phyloP scores from a whole-genome alignment of 1,284 basidiomycete genomes.

The Ganoderma meredithae region DNA sequence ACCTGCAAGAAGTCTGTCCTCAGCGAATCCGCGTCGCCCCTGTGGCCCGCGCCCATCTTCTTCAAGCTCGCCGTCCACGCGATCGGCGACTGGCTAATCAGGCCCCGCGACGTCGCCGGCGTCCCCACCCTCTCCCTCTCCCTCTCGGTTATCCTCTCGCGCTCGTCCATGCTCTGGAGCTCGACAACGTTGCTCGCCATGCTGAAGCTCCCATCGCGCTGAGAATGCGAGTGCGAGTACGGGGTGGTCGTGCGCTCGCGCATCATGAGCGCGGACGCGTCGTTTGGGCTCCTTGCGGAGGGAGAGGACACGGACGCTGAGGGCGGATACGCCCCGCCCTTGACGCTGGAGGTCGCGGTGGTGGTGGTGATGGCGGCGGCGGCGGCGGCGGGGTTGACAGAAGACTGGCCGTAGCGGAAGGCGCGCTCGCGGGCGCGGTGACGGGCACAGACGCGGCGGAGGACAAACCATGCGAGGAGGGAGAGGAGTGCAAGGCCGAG shows the following conservation, averaged over 20 bases:
- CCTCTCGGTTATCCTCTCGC: neutral
- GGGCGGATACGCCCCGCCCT: neutral
- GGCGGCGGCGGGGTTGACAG: slow-evolving; percentile 29
- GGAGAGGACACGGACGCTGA: slow-evolving; percentile 4
- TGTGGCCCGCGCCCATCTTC: slow-evolving; percentile 19
- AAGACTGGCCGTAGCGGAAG: slow-evolving; percentile 36
- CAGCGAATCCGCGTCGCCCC: slow-evolving; percentile 38
- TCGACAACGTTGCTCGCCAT: slow-evolving; percentile 5
- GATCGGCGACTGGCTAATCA: slow-evolving; percentile 29
- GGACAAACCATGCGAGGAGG: slow-evolving; percentile 25
- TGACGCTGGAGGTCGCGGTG: slow-evolving; percentile 22
- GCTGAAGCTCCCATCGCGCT: slow-evolving; percentile 12
- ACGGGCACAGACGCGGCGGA: slow-evolving; percentile 26
- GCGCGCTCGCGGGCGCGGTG: slow-evolving; percentile 32
- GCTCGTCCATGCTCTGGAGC: slow-evolving; percentile 18
- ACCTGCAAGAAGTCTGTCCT: slow-evolving; percentile 40
- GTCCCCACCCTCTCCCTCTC: slow-evolving; percentile 16
- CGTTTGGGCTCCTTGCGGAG: slow-evolving; percentile 13
- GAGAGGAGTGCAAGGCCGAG: slow-evolving; percentile 29
- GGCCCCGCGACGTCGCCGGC: slow-evolving; percentile 19
- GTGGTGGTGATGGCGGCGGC: slow-evolving; percentile 19
- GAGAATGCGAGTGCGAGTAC: slow-evolving; percentile 11
- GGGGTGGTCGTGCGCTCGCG: neutral
- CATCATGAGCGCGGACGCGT: slow-evolving; percentile 12
- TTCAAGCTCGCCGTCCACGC: slow-evolving; percentile 23